These are phyloP conservation scores for Lipomyces yamanashiensis DNA, from an alignment of 805 yeast species.

Conservation along the genomic window DNA sequence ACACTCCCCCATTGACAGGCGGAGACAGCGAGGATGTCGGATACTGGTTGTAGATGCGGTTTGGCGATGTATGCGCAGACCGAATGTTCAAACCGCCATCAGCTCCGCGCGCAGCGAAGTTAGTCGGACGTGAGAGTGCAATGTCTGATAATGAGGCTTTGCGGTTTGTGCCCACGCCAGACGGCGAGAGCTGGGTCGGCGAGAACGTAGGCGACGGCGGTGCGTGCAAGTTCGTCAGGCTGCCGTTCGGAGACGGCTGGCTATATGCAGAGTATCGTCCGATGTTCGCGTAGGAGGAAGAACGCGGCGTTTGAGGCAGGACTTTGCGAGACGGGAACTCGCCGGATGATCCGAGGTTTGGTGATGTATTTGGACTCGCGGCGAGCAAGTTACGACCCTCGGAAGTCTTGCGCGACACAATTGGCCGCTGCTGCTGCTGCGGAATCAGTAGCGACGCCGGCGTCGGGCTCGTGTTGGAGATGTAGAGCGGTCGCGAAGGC, in stretches of 20 bases:
- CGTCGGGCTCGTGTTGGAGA: not conserved
- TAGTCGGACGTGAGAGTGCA: not conserved
- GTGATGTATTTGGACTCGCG: not conserved
- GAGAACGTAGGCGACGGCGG: conserved; percentile 9
- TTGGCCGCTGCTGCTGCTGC: not conserved
- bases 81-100: not conserved
- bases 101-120: not conserved
- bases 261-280: conserved; percentile 16
- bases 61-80: conserved; percentile 8
- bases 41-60: not conserved
- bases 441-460: not conserved
- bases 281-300: conserved; percentile 9
- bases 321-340: conserved; percentile 3
- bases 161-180: not conserved
- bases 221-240: conserved; percentile 12
- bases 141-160: conserved; percentile 4
- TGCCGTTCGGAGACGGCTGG: conserved; percentile 12
- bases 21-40: not conserved
- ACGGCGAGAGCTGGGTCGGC: not conserved
- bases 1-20: not conserved
- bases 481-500: not conserved
- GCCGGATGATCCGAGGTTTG: not conserved
- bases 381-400: conserved; percentile 7
- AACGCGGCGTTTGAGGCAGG: conserved; percentile 11
- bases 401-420: not conserved